Conservation (phyloP, 1,139 yeast genomes). For the Diutina siamensis region DNA sequence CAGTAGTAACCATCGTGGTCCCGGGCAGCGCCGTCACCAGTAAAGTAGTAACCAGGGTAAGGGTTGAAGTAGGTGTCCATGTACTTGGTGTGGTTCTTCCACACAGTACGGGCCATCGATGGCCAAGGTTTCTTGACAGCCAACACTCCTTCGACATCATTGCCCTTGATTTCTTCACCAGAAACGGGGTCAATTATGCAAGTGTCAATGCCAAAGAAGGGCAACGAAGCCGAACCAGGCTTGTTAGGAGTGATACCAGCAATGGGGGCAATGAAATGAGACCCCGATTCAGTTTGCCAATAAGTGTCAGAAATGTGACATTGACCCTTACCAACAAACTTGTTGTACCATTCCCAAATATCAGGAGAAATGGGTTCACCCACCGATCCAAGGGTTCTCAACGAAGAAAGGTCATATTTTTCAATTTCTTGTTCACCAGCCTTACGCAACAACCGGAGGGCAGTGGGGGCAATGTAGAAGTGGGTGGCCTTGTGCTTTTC, state of each 20-base stretch:
- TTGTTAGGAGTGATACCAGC: constrained; percentile 93
- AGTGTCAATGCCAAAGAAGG: constrained; percentile 90
- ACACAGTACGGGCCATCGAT: constrained; percentile 94
- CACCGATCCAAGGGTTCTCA: constrained; percentile 93
- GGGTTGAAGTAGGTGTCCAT: constrained; percentile 92
- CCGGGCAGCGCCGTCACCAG: constrained; percentile 98
- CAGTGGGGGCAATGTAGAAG: constrained; percentile 98
- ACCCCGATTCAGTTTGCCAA: constrained; percentile 99
- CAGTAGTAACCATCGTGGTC: constrained; percentile 96
- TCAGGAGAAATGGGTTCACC: constrained; percentile 99
- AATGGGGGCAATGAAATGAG: constrained; percentile 89
- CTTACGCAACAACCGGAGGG: constrained; percentile 86
- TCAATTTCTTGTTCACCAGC: constrained; percentile 80
- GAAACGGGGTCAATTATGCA: constrained; percentile 85
- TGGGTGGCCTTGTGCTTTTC: constrained; percentile 91
- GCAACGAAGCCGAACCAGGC: constrained; percentile 95
- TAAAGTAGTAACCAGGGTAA: constrained; percentile 92
- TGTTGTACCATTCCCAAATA: constrained; percentile 97
- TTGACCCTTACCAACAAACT: constrained; percentile 77
- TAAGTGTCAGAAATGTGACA: constrained; percentile 89
- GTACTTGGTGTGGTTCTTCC: constrained; percentile 82
- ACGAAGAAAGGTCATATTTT: constrained; percentile 78
- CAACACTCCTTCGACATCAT: constrained; percentile 92
- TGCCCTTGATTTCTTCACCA: constrained; percentile 74
- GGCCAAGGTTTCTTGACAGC: constrained; percentile 93